phyloP scores from a whole-genome alignment of 495 filamentous ascomycete genomes.

The Penicillium angulare region DNA sequence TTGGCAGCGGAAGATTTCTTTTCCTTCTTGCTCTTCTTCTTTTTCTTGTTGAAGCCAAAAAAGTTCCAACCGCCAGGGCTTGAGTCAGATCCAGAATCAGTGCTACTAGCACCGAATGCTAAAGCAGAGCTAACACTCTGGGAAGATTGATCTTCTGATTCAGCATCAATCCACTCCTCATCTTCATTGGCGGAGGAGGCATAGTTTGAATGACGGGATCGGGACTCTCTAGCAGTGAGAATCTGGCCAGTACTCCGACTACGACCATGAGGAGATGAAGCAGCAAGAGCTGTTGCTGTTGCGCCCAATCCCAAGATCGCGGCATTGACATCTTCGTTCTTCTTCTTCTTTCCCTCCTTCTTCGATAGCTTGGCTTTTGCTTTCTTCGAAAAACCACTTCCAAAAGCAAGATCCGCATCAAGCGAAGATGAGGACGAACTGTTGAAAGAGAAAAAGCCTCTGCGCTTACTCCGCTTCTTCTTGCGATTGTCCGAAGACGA shows the following conservation, averaged over 20 bases:
- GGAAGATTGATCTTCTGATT: slow-evolving; percentile 48
- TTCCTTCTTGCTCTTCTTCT: slow-evolving; percentile 38
- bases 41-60: slow-evolving; percentile 55
- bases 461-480: slow-evolving; percentile 37
- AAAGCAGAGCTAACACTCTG: slow-evolving; percentile 53
- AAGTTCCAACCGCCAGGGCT: slow-evolving; percentile 52
- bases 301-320: slow-evolving; percentile 56
- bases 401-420: slow-evolving; percentile 54
- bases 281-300: slow-evolving; percentile 55
- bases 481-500: slow-evolving; percentile 47
- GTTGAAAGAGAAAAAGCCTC: slow-evolving; percentile 60
- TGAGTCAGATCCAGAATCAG: slow-evolving; percentile 53
- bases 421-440: slow-evolving; percentile 61
- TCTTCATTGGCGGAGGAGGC: slow-evolving; percentile 41
- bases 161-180: slow-evolving; percentile 63
- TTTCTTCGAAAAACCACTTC: slow-evolving; percentile 35
- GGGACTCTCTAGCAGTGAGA: slow-evolving; percentile 40
- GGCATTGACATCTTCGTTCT: slow-evolving; percentile 49
- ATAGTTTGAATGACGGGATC: slow-evolving; percentile 27
- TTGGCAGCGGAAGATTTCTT: slow-evolving; percentile 25
- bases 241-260: slow-evolving; percentile 38
- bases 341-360: slow-evolving; percentile 38
- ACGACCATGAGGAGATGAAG: slow-evolving; percentile 30
- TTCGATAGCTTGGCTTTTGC: slow-evolving; percentile 35
- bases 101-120: slow-evolving; percentile 53